Base-by-base conservation (phyloP, 2,329 filamentous ascomycete genomes). In the Colletotrichum sublineola region DNA sequence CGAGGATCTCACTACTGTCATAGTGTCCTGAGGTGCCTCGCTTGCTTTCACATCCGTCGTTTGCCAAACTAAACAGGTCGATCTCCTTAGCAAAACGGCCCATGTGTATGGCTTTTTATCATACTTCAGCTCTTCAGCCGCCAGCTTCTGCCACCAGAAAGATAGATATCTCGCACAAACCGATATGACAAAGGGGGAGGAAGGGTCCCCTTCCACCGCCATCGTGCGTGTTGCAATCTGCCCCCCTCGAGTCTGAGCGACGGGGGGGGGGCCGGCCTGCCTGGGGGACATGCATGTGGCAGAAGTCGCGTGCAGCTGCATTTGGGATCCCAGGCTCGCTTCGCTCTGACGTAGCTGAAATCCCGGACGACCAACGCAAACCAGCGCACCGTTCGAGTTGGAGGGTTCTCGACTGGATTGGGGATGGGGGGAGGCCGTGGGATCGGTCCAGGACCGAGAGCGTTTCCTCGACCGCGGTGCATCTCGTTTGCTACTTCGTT, bases 321-420 rank as follows among this genome's bases (percentile, higher is more conserved):
- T 53, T 52, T 56, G 40, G 36, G 42, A 71, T 63, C 68, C 63
- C 60, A 56, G 56, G n/a, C 63, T 71, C 64, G 68, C 68, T 67
- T 71, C 63, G 68, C 68, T 40, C 12, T 46, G 36, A 38, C 53
- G 20, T 53, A 53, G 53, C 67, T 40, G 36, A 53, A 44, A 55
- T 42, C 48, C 20, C 62, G 20, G 24, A 18, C 14, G 36, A 46
- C 42, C 24, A 46, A 42, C 31, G 14, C 33, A 38, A 6, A 65
- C 33, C 46, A 46, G 48, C 40, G 20, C 55, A 29, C 36, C 42
- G 5, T 20, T 62, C 31, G 6, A n/a, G 6, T 12, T 62, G 15
- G 42, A n/a, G 31, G n/a, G 55, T 14, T 20, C n/a, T 58, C 20
- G 36, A 58, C 29, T 6, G 20, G 55, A 33, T 12, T 24, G 12